phyloP scores from a whole-genome alignment of 2,329 filamentous ascomycete genomes.

The Rachicladosporium sp. region DNA sequence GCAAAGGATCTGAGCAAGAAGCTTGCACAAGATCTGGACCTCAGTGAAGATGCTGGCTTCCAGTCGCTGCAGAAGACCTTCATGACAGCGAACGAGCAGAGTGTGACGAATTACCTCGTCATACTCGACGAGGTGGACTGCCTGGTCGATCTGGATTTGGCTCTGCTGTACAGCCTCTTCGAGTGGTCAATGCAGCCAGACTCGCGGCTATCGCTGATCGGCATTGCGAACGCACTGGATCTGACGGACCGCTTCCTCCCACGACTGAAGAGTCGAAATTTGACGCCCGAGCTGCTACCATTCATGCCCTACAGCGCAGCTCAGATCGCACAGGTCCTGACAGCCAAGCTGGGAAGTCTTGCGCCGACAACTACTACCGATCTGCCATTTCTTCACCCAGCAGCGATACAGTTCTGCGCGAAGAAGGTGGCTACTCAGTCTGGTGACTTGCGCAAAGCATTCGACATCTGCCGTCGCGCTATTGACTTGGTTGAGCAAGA shows the following conservation, averaged over 20 bases:
- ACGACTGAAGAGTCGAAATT: conserved; percentile 78
- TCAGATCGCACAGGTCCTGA: conserved; percentile 82
- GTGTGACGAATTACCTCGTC: conserved; percentile 56
- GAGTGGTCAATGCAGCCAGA: conserved; percentile 82
- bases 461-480: conserved; percentile 82
- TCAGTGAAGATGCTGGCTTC: conserved; percentile 51
- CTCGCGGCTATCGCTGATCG: conserved; percentile 72
- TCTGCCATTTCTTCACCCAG: conserved; percentile 83
- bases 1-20: conserved; percentile 75
- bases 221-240: conserved; percentile 92
- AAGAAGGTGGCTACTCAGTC: conserved; percentile 92
- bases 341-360: conserved; percentile 64
- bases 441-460: conserved; percentile 86
- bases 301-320: conserved; percentile 84
- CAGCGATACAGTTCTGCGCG: conserved; percentile 84
- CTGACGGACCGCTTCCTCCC: conserved; percentile 91
- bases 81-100: conserved; percentile 43
- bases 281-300: conserved; percentile 79
- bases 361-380: conserved; percentile 40
- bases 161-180: conserved; percentile 85
- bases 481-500: conserved; percentile 83
- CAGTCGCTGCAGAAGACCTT: conserved; percentile 60
- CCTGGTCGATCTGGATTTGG: conserved; percentile 75
- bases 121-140: conserved; percentile 93
- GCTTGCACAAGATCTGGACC: conserved; percentile 56